These are phyloP conservation scores for Aspergillus uvarum DNA, from an alignment of 2,329 filamentous ascomycete genomes.

Conservation along the genomic window DNA sequence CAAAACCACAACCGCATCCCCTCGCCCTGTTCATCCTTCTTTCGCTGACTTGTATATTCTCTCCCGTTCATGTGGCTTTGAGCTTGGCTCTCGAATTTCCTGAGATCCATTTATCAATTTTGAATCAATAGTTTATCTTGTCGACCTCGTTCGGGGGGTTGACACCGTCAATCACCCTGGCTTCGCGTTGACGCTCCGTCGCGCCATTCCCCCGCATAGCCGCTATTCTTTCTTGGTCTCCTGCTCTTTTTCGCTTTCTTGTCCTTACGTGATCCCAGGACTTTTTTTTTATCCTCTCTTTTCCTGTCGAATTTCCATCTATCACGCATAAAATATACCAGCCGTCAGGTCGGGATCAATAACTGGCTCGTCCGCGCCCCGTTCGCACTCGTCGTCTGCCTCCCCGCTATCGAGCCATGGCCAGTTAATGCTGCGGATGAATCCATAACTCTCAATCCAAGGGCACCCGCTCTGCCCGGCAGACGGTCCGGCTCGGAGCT, in stretches of 20 bases:
- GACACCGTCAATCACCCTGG: conserved; percentile 30
- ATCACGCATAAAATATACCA: not conserved
- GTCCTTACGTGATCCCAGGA: conserved; percentile 17
- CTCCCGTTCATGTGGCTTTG: not conserved
- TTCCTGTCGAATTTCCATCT: conserved; percentile 9
- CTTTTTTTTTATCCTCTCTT: conserved; percentile 6
- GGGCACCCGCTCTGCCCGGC: conserved; percentile 47
- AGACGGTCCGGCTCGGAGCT: conserved; percentile 41
- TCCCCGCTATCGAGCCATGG: conserved; percentile 34
- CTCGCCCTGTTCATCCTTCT: conserved; percentile 1
- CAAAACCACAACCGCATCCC: not conserved
- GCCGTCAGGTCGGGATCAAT: not conserved
- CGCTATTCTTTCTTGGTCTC: conserved; percentile 17
- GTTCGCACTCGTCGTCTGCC: conserved; percentile 11
- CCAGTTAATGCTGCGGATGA: conserved; percentile 43
- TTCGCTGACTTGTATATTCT: conserved; percentile 2
- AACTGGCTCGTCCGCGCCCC: conserved; percentile 6
- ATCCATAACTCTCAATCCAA: conserved; percentile 38
- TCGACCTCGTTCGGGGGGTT: conserved; percentile 19
- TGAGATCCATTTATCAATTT: not conserved
- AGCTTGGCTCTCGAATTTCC: conserved; percentile 1
- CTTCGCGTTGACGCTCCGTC: conserved; percentile 26
- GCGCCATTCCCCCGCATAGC: conserved; percentile 29
- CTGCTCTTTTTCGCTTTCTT: conserved; percentile 6
- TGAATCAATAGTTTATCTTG: conserved; percentile 2